Percentiles rank a stretch among this genome's conserved stretches.
Evolutionary conservation across 2,329 filamentous ascomycete species (phyloP).

Genomic region (Sporothrix luriei): DNA sequence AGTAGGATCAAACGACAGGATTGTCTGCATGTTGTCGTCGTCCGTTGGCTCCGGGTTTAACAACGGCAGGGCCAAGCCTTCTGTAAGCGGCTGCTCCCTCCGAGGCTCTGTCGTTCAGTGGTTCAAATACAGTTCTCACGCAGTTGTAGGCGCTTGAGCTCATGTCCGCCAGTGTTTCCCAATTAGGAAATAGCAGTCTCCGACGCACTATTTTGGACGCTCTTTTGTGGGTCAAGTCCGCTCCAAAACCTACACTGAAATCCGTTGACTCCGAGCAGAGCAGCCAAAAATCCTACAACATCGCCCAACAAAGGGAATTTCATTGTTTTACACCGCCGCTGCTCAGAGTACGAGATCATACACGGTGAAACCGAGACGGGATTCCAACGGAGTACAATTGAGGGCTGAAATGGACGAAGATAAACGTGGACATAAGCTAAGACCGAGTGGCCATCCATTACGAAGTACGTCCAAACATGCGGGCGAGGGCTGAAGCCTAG

Average conservation of each 20-base stretch:
- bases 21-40: background rate
- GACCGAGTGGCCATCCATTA: too few relatives aligned
- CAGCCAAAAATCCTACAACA: too few relatives aligned
- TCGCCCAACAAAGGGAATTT: too few relatives aligned
- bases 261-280: background rate
- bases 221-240: background rate
- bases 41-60: constrained; percentile 2
- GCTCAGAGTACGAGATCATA: background rate
- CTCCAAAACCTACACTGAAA: background rate
- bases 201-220: background rate
- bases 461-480: too few relatives aligned
- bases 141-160: background rate
- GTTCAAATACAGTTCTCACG: constrained; percentile 4
- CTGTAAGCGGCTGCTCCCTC: too few relatives aligned
- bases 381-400: too few relatives aligned
- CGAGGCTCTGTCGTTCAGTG: background rate
- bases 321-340: too few relatives aligned
- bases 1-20: too few relatives aligned
- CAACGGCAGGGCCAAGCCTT: background rate
- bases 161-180: background rate
- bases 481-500: too few relatives aligned
- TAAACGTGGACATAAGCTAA: too few relatives aligned
- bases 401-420: too few relatives aligned
- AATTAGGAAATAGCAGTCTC: background rate
- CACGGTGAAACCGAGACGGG: background rate